Percentiles rank a stretch among this genome's conserved stretches.
These are phyloP conservation scores for Fraxinus paxiana DNA, from an alignment of 305 asterid genomes.

Conservation along the genomic window DNA sequence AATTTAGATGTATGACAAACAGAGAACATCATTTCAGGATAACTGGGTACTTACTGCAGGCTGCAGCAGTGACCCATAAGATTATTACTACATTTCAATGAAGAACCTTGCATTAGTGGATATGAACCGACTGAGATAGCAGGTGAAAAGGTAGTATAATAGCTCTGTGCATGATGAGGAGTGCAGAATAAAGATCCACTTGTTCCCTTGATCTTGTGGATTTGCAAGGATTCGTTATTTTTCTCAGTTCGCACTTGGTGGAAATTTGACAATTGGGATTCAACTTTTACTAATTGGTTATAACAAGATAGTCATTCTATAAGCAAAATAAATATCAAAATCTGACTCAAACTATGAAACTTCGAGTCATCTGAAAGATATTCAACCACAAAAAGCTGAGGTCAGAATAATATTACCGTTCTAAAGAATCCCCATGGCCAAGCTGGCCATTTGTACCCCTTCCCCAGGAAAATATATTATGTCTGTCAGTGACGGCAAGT, in stretches of 20 bases:
- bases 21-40: background rate
- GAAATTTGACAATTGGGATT: background rate
- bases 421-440: conserved; percentile 82
- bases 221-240: background rate
- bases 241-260: background rate
- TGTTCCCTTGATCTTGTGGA: background rate
- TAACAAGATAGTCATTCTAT: background rate
- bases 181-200: background rate
- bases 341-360: background rate
- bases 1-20: background rate
- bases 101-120: background rate
- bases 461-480: conserved; percentile 92
- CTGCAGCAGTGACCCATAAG: background rate
- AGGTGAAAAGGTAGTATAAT: background rate
- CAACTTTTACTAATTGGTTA: background rate
- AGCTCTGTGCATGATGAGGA: background rate
- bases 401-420: conserved; percentile 43
- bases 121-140: background rate
- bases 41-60: background rate
- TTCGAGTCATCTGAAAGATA: background rate
- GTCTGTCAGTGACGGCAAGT: conserved; percentile 75
- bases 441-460: conserved; percentile 97
- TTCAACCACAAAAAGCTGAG: background rate
- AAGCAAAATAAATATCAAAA: background rate
- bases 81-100: background rate